phyloP scores from a whole-genome alignment of 768 basidiomycete species.

The Tricholoma sp. region DNA sequence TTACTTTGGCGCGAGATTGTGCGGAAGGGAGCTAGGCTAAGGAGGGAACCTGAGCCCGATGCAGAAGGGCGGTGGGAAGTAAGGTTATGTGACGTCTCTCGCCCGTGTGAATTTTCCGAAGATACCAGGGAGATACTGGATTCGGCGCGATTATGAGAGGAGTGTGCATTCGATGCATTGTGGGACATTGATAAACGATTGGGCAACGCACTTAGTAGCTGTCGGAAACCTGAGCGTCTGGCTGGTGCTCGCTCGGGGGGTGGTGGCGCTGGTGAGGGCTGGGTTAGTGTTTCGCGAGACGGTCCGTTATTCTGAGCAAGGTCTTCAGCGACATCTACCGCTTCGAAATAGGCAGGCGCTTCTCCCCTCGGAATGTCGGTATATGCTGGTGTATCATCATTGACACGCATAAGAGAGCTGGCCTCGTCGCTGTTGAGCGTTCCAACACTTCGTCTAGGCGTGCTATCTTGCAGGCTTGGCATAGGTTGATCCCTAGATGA shows the following conservation, averaged over 20 bases:
- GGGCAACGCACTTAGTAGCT: conserved; percentile 29
- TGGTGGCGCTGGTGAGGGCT: conserved; percentile 10
- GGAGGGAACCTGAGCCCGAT: conserved; percentile 29
- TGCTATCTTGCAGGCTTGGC: conserved; percentile 14
- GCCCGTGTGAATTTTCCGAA: conserved; percentile 16
- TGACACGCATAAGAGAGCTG: conserved; percentile 22
- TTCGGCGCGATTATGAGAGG: conserved; percentile 24
- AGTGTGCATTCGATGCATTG: conserved; percentile 14
- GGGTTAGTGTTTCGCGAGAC: conserved; percentile 8
- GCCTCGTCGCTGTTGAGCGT: conserved; percentile 25
- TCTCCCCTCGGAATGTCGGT: conserved; percentile 40
- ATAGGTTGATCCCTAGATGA: conserved; percentile 19
- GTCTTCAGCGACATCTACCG: conserved; percentile 22
- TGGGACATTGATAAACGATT: conserved; percentile 29
- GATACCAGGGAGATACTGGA: conserved; percentile 26
- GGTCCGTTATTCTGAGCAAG: neutral
- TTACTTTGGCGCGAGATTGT: conserved; percentile 43
- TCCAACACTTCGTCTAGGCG: conserved; percentile 24
- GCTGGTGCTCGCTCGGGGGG: conserved; percentile 15
- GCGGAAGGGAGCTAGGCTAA: conserved; percentile 44
- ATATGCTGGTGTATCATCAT: conserved; percentile 17
- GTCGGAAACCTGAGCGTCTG: conserved; percentile 44
- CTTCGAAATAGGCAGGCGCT: conserved; percentile 67
- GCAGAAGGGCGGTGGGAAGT: conserved; percentile 26
- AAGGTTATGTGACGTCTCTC: conserved; percentile 21